These are phyloP conservation scores for Magnusiomyces sp. DNA, from an alignment of 1,139 yeast genomes.

Conservation along the genomic window DNA sequence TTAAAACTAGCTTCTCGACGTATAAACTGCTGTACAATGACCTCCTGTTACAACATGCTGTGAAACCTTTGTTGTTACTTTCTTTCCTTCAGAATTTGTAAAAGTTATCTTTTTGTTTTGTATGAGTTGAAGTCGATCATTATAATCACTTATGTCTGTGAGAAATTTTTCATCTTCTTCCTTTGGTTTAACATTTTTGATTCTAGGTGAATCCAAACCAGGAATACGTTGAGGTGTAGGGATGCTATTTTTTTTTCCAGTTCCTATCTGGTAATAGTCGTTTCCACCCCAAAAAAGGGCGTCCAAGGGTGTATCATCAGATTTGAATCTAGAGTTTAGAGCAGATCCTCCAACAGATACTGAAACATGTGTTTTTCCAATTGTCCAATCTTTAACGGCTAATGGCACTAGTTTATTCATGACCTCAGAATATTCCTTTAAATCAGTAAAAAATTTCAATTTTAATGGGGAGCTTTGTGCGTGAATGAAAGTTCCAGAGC, in stretches of 20 bases:
- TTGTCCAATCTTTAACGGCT: conserved; percentile 44
- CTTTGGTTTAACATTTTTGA: too few species aligned
- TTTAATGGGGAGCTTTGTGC: conserved; percentile 60
- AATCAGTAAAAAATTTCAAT: conserved; percentile 38
- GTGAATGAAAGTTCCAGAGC: conserved; percentile 67
- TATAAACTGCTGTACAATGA: not conserved
- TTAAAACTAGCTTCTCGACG: too few species aligned
- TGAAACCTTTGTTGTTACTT: not conserved
- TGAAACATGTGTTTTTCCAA: conserved; percentile 60
- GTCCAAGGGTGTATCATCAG: conserved; percentile 32
- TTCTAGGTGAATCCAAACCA: too few species aligned
- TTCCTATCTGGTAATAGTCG: conserved; percentile 75
- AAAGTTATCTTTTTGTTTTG: not conserved
- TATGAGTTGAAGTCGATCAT: not conserved
- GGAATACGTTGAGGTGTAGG: conserved; percentile 46
- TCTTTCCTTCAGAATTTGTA: not conserved
- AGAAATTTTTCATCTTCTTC: too few species aligned
- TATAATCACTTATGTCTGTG: too few species aligned
- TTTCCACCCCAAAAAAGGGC: conserved; percentile 80
- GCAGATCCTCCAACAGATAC: conserved; percentile 40
- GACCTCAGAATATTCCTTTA: conserved; percentile 38
- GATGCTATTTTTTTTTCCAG: conserved; percentile 58
- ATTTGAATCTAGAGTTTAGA: conserved; percentile 12
- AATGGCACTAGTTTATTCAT: conserved; percentile 35
- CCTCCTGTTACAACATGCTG: not conserved